Evolutionary conservation across 139 green algal genomes (phyloP), one percentile per base, ranked within the genome.

Genomic region (Pseudopediastrum boryanum): DNA sequence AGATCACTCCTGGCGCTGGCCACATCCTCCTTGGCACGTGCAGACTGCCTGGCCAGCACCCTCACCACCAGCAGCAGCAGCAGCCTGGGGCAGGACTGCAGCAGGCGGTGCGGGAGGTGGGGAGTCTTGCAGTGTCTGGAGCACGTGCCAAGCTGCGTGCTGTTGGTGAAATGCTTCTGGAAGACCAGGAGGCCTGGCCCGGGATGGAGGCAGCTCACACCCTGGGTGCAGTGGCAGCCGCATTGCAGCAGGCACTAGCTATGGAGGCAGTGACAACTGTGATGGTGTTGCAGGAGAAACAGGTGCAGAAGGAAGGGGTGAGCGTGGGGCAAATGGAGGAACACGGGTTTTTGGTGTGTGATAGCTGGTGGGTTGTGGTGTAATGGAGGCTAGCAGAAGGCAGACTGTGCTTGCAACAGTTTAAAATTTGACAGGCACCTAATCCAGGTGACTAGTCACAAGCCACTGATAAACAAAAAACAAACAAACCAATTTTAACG

Each of bases 201-300:
- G 79, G 48, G 33, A 50, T 92, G 51, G 48, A 69, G 6, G 85
- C 85, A 0, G 80, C 81, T 0, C 64, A 84, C 44, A 84, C 86
- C 2, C 80, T 83, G 2, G 38, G 46, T 23, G 42, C 52, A 6
- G 83, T 85, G 27, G 66, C 89, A 42, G 42, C 48, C 29, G 83
- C 75, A 4, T 75, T 81, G 5, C 46, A 68, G 8, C 38, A 61
- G 38, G 87, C 87, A 12, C 42, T 89, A 56, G 65, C 80, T 1
- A 36, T 87, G 13, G 86, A 94, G 79, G 81, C 76, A 0, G 42
- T 90, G 21, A 78, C 76, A 8, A 80, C 85, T 9, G 84, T 87
- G n/a, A 76, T 70, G 13, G 65, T 42, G 27, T 80, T 93, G 44
- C 65, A 84, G 3, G 42, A 84, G 27, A 68, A 87, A 65, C 85